These are phyloP conservation scores for Maudiozyma saulgeensis DNA, from an alignment of 805 yeast species.

Conservation along the genomic window DNA sequence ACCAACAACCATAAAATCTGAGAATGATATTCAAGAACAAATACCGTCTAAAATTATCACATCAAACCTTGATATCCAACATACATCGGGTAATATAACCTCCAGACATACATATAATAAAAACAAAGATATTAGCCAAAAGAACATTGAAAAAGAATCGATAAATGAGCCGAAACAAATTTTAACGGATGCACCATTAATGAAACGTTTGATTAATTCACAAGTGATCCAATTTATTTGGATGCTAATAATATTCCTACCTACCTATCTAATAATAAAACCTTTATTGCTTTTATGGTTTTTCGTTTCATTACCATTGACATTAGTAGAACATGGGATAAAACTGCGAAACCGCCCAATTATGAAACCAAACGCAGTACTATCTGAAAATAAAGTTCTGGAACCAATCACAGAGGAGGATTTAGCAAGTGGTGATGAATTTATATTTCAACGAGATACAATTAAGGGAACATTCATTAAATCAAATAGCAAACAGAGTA, in stretches of 20 bases:
- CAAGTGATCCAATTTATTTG: constrained; percentile 5
- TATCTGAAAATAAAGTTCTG: not conserved
- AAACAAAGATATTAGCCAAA: not conserved
- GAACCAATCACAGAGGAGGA: constrained; percentile 18
- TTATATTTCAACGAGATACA: constrained; percentile 22
- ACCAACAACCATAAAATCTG: not conserved
- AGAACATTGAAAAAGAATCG: no score
- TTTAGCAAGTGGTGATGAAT: constrained; percentile 21
- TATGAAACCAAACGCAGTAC: not conserved
- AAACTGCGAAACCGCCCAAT: constrained; percentile 10
- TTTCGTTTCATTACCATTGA: constrained; percentile 48
- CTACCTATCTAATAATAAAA: constrained; percentile 40
- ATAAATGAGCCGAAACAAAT: not conserved
- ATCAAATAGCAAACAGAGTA: constrained; percentile 4
- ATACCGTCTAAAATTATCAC: no score
- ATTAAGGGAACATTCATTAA: constrained; percentile 26
- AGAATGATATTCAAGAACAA: not conserved
- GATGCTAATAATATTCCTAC: constrained; percentile 35
- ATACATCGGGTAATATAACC: not conserved
- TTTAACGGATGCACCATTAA: not conserved
- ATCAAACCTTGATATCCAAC: no score
- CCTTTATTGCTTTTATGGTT: constrained; percentile 45
- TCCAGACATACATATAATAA: not conserved
- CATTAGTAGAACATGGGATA: constrained; percentile 29
- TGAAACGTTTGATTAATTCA: not conserved